Evolutionary conservation across 441 rosid genomes (phyloP).

Genomic region (Arabidopsis lyrata): DNA sequence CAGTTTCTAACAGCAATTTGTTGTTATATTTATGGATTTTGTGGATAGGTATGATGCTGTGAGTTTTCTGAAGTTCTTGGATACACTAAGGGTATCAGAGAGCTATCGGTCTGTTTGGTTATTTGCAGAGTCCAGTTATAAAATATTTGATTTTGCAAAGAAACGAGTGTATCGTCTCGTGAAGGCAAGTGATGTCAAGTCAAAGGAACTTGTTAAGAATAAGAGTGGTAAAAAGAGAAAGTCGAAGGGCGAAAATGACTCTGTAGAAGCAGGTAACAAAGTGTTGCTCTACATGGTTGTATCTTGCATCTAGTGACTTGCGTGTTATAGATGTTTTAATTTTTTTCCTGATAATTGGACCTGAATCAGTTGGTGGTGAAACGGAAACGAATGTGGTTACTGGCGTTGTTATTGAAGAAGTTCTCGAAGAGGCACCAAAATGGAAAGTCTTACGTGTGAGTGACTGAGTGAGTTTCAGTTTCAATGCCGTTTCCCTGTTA

Average conservation of each 20-base stretch:
- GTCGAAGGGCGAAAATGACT: conserved; percentile 33
- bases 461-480: conserved; percentile 64
- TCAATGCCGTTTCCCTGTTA: conserved; percentile 8
- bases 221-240: conserved; percentile 68
- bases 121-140: conserved; percentile 97
- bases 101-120: conserved; percentile 98
- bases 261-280: conserved; percentile 34
- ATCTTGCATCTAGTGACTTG: conserved; percentile 21
- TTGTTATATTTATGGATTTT: conserved; percentile 8
- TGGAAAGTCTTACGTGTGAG: conserved; percentile 99
- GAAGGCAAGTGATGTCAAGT: no score
- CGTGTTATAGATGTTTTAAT: background rate
- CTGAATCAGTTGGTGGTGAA: conserved; percentile 55
- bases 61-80: conserved; percentile 95
- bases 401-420: conserved; percentile 69
- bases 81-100: conserved; percentile 93
- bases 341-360: conserved; percentile 22
- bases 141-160: conserved; percentile 97
- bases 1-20: conserved; percentile 7
- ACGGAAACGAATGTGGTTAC: conserved; percentile 43
- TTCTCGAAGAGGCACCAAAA: conserved; percentile 92
- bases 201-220: conserved; percentile 52
- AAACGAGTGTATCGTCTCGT: conserved; percentile 80
- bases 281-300: background rate
- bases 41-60: conserved; percentile 93